Evolutionary conservation across 441 rosid genomes (phyloP).

Genomic region (Macaranga tanarius): DNA sequence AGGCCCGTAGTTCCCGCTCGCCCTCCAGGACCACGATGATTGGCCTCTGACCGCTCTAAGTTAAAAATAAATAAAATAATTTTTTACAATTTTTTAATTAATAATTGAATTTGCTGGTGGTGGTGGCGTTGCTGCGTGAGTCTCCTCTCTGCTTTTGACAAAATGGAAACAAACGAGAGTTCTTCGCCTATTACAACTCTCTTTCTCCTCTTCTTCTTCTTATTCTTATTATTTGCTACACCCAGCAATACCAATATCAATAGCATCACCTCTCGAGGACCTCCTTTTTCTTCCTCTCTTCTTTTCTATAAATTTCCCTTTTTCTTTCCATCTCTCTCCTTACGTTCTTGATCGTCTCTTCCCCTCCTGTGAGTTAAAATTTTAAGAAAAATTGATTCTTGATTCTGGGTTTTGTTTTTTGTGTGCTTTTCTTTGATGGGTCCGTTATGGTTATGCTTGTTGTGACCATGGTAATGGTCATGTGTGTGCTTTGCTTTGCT

Average conservation of each 20-base stretch:
- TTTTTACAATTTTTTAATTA: no score
- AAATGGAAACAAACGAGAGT: conserved; percentile 14
- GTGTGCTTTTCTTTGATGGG: neutral
- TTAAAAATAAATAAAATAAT: no score
- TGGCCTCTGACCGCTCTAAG: no score
- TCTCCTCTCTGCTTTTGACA: neutral
- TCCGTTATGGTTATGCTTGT: no score
- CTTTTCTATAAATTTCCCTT: neutral
- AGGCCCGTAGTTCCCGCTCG: no score
- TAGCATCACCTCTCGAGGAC: no score
- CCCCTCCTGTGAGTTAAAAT: no score
- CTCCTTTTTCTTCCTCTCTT: neutral
- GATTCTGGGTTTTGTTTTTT: neutral
- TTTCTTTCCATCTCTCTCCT: neutral
- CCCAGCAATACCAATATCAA: no score
- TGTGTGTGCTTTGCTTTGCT: neutral
- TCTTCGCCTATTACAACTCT: conserved; percentile 15
- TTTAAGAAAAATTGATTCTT: neutral
- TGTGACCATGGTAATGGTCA: no score
- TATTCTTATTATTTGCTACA: neutral
- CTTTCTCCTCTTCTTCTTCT: neutral
- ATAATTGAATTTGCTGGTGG: no score
- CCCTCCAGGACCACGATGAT: no score
- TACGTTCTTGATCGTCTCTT: neutral
- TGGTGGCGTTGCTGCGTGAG: no score